Base-by-base conservation (phyloP, 768 basidiomycete genomes). In the Fomitopsis pulvina region DNA sequence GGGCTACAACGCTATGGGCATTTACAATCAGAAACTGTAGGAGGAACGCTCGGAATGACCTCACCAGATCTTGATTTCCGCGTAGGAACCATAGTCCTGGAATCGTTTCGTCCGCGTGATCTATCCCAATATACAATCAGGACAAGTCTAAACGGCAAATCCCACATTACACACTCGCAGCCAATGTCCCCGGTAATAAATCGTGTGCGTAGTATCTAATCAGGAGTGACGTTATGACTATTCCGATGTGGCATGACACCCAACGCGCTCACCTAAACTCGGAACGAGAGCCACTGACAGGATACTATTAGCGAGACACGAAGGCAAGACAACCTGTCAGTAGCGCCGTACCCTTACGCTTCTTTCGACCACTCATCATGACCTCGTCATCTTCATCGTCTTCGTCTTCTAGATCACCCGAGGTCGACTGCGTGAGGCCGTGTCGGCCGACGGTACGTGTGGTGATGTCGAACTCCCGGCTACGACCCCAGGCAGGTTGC, bases 401-500 rank as follows among this genome's bases (percentile, higher is more conserved):
- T n/a, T 87, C 86, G 9, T 88, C 87, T 37, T 88, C 85, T 43
- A 90, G 51, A 60, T 91, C 87, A 22, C 89, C 89, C 6, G 83
- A 74, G 0, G 85, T 87, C 29, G 77, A 71, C 56, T 83, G 76
- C 44, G 74, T 81, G 56, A 90, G 69, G 42, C 80, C 79, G 53
- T 75, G 79, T 37, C 85, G 80, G 45, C 78, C 76, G 16, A 78
- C 71, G 5, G 85, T 76, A 42, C 88, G 84, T 12, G 90, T 92
- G 12, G 87, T 91, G 55, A 92, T 91, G 65, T 92, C 89, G 62
- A 92, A 92, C 65, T 92, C 90, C 40, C 90, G 77, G 65, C 87
- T 89, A 41, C 85, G 80, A 6, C 87, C 87, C 87, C 89, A 92
- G 21, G 89, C 85, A 11, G 90, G 90, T 85, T 92, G 90, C 89